phyloP scores from a whole-genome alignment of 192 early-diverging fungal genomes.

The Coemansia asiatica region DNA sequence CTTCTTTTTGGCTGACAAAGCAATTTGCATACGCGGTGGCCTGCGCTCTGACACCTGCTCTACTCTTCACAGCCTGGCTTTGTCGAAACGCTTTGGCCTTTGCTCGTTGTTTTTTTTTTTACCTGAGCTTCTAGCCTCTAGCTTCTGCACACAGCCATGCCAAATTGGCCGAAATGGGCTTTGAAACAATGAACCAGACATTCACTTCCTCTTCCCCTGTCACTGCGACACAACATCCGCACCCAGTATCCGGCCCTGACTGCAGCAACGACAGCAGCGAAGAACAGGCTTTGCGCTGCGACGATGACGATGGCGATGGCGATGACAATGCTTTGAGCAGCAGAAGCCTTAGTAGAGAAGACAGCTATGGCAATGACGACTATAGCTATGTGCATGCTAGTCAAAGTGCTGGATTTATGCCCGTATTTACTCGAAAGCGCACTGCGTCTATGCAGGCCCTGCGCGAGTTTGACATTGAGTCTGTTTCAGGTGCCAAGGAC shows the following conservation, averaged over 20 bases:
- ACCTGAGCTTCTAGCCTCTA: too few relatives aligned
- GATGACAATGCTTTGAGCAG: too few relatives aligned
- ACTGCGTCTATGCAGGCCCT: slow-evolving; percentile 50
- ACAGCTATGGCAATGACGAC: not conserved
- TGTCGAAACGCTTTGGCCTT: not conserved
- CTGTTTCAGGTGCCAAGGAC: slow-evolving; percentile 7
- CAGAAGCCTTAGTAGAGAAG: not conserved
- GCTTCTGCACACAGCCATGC: not conserved
- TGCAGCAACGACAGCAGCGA: too few relatives aligned
- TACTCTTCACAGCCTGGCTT: not conserved
- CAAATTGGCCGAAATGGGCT: not conserved
- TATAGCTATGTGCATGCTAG: not conserved
- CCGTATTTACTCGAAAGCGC: slow-evolving; percentile 28
- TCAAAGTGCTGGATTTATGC: slow-evolving; percentile 1
- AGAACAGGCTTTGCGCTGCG: too few relatives aligned
- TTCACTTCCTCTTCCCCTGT: too few relatives aligned
- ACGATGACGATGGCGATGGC: too few relatives aligned
- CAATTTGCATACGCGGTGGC: not conserved
- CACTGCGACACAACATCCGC: too few relatives aligned
- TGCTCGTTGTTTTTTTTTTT: not conserved
- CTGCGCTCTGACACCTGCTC: not conserved
- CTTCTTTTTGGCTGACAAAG: not conserved
- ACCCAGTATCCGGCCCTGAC: too few relatives aligned
- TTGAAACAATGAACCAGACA: too few relatives aligned
- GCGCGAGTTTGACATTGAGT: slow-evolving; percentile 36